Percentiles rank a stretch among this genome's conserved stretches.
Conservation (phyloP, 768 basidiomycete genomes). For the Zangia roseola region DNA sequence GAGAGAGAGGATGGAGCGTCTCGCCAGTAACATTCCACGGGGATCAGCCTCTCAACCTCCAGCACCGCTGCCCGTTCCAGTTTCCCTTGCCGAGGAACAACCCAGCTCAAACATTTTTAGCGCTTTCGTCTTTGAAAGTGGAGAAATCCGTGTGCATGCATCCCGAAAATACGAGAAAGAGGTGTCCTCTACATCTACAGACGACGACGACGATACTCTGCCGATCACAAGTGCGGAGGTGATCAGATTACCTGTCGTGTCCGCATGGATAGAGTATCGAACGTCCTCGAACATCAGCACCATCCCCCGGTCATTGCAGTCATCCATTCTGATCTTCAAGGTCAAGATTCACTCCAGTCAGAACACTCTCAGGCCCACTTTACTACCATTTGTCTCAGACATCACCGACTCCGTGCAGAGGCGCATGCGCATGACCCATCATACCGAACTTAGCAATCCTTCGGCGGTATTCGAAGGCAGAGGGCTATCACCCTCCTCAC, state of each 20-base stretch:
- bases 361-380: constrained; percentile 77
- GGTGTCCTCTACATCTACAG: constrained; percentile 35
- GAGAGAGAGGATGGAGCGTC: constrained; percentile 68
- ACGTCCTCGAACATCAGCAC: constrained; percentile 45
- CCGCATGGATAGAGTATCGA: constrained; percentile 82
- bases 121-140: constrained; percentile 79
- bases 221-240: constrained; percentile 51
- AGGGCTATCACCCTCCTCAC: constrained; percentile 8
- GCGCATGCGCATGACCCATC: constrained; percentile 54
- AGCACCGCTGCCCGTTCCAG: constrained; percentile 4
- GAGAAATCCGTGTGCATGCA: constrained; percentile 75
- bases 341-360: constrained; percentile 86
- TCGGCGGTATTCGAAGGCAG: constrained; percentile 9
- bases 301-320: constrained; percentile 39
- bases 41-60: constrained; percentile 7
- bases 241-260: constrained; percentile 72
- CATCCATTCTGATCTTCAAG: constrained; percentile 76
- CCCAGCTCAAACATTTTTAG: constrained; percentile 62
- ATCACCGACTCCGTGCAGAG: constrained; percentile 67
- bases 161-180: constrained; percentile 41
- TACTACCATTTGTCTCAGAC: constrained; percentile 84
- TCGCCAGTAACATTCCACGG: constrained; percentile 57
- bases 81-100: constrained; percentile 16
- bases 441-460: constrained; percentile 17
- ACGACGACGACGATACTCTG: constrained; percentile 54